Percentiles rank a stretch among this genome's conserved stretches.
phyloP scores from a whole-genome alignment of 495 filamentous ascomycete genomes.

The Aspergillus asperescens region DNA sequence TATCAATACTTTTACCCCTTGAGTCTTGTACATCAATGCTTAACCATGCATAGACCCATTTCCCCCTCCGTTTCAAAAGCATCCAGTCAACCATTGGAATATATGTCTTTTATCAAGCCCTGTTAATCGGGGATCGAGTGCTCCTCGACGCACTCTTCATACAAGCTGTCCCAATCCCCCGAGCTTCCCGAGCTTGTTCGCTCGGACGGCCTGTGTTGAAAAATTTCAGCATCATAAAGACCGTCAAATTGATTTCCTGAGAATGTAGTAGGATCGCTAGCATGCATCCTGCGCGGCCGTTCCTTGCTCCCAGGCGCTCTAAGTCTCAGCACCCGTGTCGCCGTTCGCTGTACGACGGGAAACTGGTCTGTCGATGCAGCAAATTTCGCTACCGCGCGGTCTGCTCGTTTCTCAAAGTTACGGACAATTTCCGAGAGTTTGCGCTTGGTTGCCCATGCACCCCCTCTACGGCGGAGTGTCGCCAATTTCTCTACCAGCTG shows the following conservation, averaged over 20 bases:
- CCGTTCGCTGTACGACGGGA: conserved; percentile 13
- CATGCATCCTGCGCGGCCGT: conserved; percentile 1
- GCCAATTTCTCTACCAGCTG: conserved; percentile 8
- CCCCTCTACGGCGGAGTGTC: conserved; percentile 15
- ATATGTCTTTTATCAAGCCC: background rate
- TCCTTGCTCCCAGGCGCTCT: conserved; percentile 12
- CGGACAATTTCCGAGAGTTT: conserved; percentile 15
- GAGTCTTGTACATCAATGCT: background rate
- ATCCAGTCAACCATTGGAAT: background rate
- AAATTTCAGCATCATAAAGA: background rate
- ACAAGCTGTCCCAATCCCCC: conserved; percentile 22
- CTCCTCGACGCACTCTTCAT: conserved; percentile 29
- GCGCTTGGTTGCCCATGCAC: conserved; percentile 16
- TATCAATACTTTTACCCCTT: conserved; percentile 3
- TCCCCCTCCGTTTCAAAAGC: background rate
- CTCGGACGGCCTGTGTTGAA: background rate
- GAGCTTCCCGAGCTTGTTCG: conserved; percentile 6
- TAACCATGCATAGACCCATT: background rate
- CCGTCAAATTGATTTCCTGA: background rate
- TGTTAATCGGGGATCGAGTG: conserved; percentile 15
- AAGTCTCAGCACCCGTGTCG: conserved; percentile 8
- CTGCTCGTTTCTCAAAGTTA: conserved; percentile 16
- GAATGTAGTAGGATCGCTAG: conserved; percentile 7
- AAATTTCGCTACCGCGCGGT: conserved; percentile 10
- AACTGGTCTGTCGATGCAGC: conserved; percentile 9